Percentiles rank a stretch among this genome's conserved stretches.
Conservation (phyloP, 1,284 basidiomycete species). For the Phellinidium pouzarii region DNA sequence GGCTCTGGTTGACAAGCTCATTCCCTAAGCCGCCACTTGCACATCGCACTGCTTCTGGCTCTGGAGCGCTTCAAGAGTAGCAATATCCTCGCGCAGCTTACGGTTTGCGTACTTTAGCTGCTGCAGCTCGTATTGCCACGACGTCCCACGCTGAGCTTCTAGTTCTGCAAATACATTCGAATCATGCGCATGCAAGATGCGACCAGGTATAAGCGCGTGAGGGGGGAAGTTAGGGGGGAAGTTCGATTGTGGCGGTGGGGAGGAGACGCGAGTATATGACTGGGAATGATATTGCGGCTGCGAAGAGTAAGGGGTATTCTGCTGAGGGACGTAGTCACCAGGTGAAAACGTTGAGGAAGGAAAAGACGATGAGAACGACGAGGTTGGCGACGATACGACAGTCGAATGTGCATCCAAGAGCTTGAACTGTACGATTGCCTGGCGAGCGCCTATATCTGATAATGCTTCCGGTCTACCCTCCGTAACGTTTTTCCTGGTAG, state of each 20-base stretch:
- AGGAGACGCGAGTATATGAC: background rate
- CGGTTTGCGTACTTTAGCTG: conserved; percentile 75
- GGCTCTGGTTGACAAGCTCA: too few species aligned
- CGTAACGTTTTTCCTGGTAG: conserved; percentile 16
- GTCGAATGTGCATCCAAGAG: background rate
- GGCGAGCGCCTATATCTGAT: background rate
- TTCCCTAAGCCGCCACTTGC: too few species aligned
- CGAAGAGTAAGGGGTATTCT: background rate
- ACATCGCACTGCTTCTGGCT: background rate
- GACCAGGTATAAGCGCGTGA: background rate
- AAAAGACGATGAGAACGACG: background rate
- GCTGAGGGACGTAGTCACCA: background rate
- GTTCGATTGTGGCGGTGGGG: background rate
- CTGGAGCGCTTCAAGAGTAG: conserved; percentile 37
- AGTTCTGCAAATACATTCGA: conserved; percentile 70
- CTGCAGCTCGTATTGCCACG: conserved; percentile 91
- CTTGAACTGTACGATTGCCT: conserved; percentile 24
- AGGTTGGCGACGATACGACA: background rate
- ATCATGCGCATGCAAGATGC: background rate
- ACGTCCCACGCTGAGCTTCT: conserved; percentile 56
- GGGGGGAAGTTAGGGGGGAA: background rate
- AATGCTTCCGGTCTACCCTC: too few species aligned
- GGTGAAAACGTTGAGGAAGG: background rate
- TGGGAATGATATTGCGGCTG: background rate
- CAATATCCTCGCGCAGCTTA: conserved; percentile 64